Evolutionary conservation across 257 asterid species (phyloP).

Genomic region (Paulownia fortunei): DNA sequence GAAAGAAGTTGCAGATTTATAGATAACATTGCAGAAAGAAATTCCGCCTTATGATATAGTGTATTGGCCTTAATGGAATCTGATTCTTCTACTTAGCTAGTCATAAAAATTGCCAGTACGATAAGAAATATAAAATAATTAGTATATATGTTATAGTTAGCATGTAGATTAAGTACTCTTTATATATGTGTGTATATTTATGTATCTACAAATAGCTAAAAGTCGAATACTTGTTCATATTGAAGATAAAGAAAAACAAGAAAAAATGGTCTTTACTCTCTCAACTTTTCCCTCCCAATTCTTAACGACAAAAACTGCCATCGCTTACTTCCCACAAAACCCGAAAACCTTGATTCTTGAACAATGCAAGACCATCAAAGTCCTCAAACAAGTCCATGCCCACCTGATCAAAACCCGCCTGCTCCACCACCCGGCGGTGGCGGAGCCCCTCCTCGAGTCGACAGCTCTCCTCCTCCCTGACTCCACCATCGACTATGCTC

Average conservation of each 20-base stretch:
- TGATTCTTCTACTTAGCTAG: too few relatives aligned
- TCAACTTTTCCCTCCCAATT: conserved; percentile 34
- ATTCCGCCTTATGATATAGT: too few relatives aligned
- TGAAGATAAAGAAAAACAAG: not conserved
- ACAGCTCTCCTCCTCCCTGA: conserved; percentile 48
- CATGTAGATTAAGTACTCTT: too few relatives aligned
- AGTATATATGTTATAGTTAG: too few relatives aligned
- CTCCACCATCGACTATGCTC: conserved; percentile 47
- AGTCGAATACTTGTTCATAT: not conserved
- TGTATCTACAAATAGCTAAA: not conserved
- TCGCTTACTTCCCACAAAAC: conserved; percentile 40
- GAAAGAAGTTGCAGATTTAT: too few relatives aligned
- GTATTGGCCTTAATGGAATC: too few relatives aligned
- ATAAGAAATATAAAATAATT: too few relatives aligned
- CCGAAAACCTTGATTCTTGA: conserved; percentile 53
- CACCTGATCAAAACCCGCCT: conserved; percentile 53
- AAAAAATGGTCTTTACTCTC: conserved; percentile 36
- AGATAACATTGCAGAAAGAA: too few relatives aligned
- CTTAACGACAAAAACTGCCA: conserved; percentile 18
- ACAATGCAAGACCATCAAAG: conserved; percentile 51
- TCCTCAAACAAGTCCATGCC: conserved; percentile 60
- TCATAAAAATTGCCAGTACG: too few relatives aligned
- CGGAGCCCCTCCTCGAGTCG: conserved; percentile 57
- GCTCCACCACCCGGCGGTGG: conserved; percentile 46
- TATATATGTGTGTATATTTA: too few relatives aligned